These are phyloP conservation scores for Zygoascus sp. DNA, from an alignment of 1,139 yeast genomes.

Conservation along the genomic window DNA sequence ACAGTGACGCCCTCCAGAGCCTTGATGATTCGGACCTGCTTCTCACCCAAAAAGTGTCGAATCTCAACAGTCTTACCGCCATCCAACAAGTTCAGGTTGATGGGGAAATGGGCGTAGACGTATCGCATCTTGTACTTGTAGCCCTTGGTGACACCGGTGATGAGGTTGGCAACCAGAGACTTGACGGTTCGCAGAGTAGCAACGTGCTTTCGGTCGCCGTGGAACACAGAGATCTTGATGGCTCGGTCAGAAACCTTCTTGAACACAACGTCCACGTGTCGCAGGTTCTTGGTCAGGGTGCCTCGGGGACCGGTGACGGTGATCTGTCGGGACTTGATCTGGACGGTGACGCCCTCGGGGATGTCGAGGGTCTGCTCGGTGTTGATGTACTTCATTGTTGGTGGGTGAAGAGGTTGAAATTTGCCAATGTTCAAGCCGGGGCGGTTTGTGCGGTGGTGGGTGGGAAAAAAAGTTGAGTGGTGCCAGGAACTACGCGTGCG, in stretches of 20 bases:
- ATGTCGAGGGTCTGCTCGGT: constrained; percentile 87
- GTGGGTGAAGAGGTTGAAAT: not conserved
- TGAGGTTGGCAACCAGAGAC: constrained; percentile 87
- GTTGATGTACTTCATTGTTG: constrained; percentile 84
- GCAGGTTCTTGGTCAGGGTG: constrained; percentile 81
- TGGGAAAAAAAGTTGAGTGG: constrained; percentile 1
- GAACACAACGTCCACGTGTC: constrained; percentile 95
- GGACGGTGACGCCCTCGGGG: constrained; percentile 92
- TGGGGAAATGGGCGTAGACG: constrained; percentile 99
- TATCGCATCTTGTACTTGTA: constrained; percentile 99
- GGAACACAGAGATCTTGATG: constrained; percentile 89
- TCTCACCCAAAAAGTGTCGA: constrained; percentile 99
- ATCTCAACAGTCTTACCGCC: constrained; percentile 81
- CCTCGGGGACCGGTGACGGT: constrained; percentile 99
- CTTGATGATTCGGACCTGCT: constrained; percentile 84
- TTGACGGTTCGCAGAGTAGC: constrained; percentile 99
- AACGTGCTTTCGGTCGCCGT: constrained; percentile 99
- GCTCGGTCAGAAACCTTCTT: constrained; percentile 63
- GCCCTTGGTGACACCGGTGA: constrained; percentile 99
- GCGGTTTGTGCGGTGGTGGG: not conserved
- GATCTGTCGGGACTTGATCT: constrained; percentile 87
- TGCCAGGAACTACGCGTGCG: not conserved
- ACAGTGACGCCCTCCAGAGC: constrained; percentile 90
- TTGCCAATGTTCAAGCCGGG: not conserved
- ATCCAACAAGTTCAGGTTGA: constrained; percentile 89